phyloP scores from a whole-genome alignment of 768 basidiomycete species.

The Mycena epipterygia region DNA sequence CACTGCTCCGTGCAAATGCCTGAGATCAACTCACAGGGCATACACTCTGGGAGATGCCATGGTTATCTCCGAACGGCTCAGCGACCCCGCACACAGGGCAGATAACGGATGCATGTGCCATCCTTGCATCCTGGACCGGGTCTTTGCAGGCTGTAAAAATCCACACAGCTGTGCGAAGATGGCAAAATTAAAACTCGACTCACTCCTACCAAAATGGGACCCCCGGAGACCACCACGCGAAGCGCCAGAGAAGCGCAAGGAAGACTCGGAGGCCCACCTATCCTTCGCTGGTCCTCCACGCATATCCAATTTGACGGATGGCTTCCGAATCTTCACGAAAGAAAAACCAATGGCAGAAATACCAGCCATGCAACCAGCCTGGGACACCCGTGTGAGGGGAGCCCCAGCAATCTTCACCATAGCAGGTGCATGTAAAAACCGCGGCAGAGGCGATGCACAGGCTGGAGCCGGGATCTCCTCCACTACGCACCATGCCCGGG shows the following conservation, averaged over 20 bases:
- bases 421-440: background rate
- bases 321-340: conserved; percentile 7
- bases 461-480: background rate
- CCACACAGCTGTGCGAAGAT: background rate
- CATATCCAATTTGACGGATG: background rate
- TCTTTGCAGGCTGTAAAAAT: background rate
- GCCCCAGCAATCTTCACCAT: background rate
- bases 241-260: background rate
- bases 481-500: background rate
- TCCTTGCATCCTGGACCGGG: background rate
- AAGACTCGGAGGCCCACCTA: background rate
- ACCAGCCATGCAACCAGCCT: too few species aligned
- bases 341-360: background rate
- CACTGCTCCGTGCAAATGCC: background rate
- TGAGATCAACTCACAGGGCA: background rate
- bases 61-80: background rate
- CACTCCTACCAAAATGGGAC: conserved; percentile 4
- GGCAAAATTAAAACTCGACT: background rate
- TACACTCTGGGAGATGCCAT: background rate
- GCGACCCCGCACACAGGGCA: background rate
- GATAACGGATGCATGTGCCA: background rate
- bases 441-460: background rate
- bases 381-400: too few species aligned
- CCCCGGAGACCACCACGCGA: background rate
- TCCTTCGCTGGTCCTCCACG: background rate